Evolutionary conservation across 768 basidiomycete species (phyloP), one percentile per base, ranked within the genome.

Genomic region (Phlebiopsis gigantea): DNA sequence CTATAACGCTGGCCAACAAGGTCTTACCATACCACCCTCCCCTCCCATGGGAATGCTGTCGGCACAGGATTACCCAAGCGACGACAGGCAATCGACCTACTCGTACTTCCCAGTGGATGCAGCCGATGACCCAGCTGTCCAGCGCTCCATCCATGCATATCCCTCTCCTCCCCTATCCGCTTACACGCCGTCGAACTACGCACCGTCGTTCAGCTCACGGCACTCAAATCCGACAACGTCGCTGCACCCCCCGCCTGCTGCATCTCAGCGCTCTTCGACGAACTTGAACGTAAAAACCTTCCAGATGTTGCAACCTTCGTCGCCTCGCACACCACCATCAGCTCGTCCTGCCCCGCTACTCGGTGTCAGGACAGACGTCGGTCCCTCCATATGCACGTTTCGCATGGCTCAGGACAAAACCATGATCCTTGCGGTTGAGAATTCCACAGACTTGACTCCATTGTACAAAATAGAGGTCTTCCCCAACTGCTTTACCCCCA

Each of bases 401-500:
- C 43, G 47, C 28, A 53, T 56, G 24, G 15, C 26, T 4, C 1
- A n/a, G 15, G 31, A 44, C 22, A 48, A 54, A 14, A 26, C 42
- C 21, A 56, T 59, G 53, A 19, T 46, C 30, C 58, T 59, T 12
- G n/a, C 34, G 4, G 54, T 49, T 1, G 54, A 47, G 5, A 29
- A 42, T n/a, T 22, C 24, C 28, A 34, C 47, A 3, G 47, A 61
- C 43, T 34, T 24, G 9, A 57, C 45, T 25, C 60, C 56, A 12
- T 21, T 57, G n/a, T 61, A 56, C 29, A 22, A 21, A 22, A 46
- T 61, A 21, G 54, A 58, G n/a, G 57, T 58, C 7, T 24, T 28
- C 41, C 46, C 53, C 22, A 61, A 58, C 48, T 50, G 46, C 21
- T 61, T 61, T 49, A 61, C 43, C 9, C 60, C 60, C 4, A 51